Evolutionary conservation across 176 grass and related monocot species (phyloP), one percentile per base, ranked within the genome.

Genomic region (Aegilops speltoides): DNA sequence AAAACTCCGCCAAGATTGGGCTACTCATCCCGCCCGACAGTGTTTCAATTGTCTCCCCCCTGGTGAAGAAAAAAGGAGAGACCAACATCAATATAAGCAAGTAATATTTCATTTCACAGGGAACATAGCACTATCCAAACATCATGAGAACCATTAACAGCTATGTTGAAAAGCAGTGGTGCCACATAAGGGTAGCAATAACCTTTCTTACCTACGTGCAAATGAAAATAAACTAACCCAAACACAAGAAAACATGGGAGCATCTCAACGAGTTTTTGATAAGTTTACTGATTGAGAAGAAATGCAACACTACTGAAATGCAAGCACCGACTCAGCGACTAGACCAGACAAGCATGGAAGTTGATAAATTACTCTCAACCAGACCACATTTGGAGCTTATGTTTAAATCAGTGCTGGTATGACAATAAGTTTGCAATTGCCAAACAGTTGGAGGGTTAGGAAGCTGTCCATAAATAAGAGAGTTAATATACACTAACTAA

Each of bases 1-100:
- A 88, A 91, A 91, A 85, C 82, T 88, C 82, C 82, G 81, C 9
- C 77, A 2, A 77, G 86, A 81, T 77, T 82, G 86, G 85, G 80
- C 50, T 17, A 87, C 61, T 11, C 0, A 40, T 81, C 69, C 12
- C 14, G 69, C 12, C 12, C 1, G 19, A 26, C 70, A 25, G 12
- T 12, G 17, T 63, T 88, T 88, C 20, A 88, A 63, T 91, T 88
- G 86, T 52, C 70, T 7, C 86, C 89, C 82, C 86, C 89, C 89
- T 91, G 89, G 13, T 70, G 19, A 52, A 91, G 17, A 31, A 13
- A 54, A 19, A 72, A 64, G 1, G 34, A 19, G n/a, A 77, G 8
- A 6, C 2, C 8, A 54, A 54, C 50, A 41, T 52, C 1, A 72
- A 69, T 69, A 17, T 62, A 14, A 14, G 43, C 43, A 46, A 0